Evolutionary conservation across 75 land plant genomes (phyloP).

Genomic region (Pinus albicaulis): DNA sequence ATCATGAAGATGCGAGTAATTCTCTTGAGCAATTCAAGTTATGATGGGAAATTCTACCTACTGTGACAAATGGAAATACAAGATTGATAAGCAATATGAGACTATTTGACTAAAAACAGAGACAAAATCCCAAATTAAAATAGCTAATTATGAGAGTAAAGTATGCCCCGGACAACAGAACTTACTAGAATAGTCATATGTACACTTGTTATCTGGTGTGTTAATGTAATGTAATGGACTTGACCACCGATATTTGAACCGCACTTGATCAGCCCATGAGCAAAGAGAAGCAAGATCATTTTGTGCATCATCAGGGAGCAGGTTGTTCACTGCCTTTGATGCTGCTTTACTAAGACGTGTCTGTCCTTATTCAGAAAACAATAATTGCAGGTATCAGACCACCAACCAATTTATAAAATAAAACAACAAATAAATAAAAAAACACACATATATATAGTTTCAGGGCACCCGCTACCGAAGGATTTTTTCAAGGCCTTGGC

Average conservation of each 20-base stretch:
- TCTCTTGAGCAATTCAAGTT: no score
- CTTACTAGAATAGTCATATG: slow-evolving; percentile 43
- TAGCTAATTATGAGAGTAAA: background rate
- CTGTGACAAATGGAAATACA: no score
- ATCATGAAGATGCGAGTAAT: no score
- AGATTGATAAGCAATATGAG: no score
- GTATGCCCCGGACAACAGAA: background rate
- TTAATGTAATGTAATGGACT: slow-evolving; percentile 47
- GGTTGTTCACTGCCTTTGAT: slow-evolving; percentile 21
- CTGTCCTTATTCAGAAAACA: background rate
- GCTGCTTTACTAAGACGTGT: slow-evolving; percentile 22
- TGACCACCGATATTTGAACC: slow-evolving; percentile 30
- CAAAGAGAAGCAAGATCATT: slow-evolving; percentile 42
- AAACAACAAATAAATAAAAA: no score
- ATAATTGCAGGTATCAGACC: no score
- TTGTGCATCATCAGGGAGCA: slow-evolving; percentile 48
- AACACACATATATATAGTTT: no score
- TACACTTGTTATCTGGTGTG: slow-evolving; percentile 40
- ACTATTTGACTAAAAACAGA: background rate
- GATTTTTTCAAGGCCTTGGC: no score
- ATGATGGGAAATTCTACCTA: no score
- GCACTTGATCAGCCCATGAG: slow-evolving; percentile 56
- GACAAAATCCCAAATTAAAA: background rate
- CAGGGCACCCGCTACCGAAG: no score
- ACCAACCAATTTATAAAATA: no score